phyloP scores from a whole-genome alignment of 2,329 filamentous ascomycete genomes.

The Diaporthe sp. region DNA sequence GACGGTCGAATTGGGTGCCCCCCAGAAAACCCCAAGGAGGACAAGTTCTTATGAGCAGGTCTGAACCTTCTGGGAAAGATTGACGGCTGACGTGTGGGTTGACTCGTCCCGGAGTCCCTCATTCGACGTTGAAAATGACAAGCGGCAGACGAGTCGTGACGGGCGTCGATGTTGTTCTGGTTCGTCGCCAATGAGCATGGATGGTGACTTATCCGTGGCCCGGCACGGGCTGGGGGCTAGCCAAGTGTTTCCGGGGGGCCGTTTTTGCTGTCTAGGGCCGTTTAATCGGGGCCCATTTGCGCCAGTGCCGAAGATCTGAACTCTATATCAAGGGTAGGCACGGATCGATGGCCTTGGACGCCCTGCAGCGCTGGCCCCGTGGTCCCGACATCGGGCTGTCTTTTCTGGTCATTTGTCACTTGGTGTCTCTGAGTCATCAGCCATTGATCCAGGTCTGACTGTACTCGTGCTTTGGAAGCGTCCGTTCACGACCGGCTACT shows the following conservation, averaged over 20 bases:
- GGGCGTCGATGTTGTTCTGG: constrained; percentile 1
- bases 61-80: constrained; percentile 1
- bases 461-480: not conserved
- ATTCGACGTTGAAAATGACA: constrained; percentile 3
- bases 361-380: not conserved
- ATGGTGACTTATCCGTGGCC: constrained; percentile 6
- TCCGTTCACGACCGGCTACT: not conserved
- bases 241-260: not conserved
- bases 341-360: constrained; percentile 25
- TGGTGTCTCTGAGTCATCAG: constrained; percentile 26
- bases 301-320: constrained; percentile 28
- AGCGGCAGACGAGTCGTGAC: constrained; percentile 29
- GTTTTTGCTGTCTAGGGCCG: not conserved
- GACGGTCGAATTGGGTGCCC: not conserved
- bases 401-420: constrained; percentile 13
- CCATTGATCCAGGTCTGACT: not conserved
- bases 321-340: constrained; percentile 25
- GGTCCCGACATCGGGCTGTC: constrained; percentile 22
- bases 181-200: constrained; percentile 26
- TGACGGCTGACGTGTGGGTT: not conserved
- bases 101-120: not conserved
- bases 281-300: constrained; percentile 2
- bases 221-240: constrained; percentile 19
- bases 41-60: not conserved
- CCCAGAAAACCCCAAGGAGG: not conserved